Base-by-base conservation (phyloP, 257 asterid species). In the Echites panduratus region DNA sequence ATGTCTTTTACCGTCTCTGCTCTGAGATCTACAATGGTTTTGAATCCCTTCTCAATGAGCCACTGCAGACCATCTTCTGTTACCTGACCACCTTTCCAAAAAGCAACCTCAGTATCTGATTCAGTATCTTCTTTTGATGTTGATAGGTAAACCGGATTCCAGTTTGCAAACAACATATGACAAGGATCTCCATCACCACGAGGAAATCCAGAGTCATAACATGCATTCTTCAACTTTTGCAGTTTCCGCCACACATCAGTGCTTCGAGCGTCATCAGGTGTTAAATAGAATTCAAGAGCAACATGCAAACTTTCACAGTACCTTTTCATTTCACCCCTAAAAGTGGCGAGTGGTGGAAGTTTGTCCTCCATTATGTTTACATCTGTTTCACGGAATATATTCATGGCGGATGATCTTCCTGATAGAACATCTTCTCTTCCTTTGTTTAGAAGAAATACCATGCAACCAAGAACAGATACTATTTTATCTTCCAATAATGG, bases 61-160 rank as follows among this genome's bases (percentile, higher is more conserved):
- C 97, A 95, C 66, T 73, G 74, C 74, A 95, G 81, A 76, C 98
- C 88, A 76, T 92, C 99, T 76, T 95, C 99, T 0, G 96, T 92
- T 74, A 91, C 96, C 84, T 95, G 99, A 62, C 98, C 82, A 75
- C 99, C 99, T 74, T 81, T 91, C 98, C 99, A 92, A 75, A 92
- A 95, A 8, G 88, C 85, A 85, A 81, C 89, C 75, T 86, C 92
- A 69, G 61, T 35, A 63, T 79, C 81, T 52, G 82, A 82, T 43
- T 82, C 74, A 5, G 67, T 59, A 59, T 82, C 87, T 45, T 85
- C 96, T 73, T 84, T 86, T 3, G 87, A 80, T 43, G 82, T 72
- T 56, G 91, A 80, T 57, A 88, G 76, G 76, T 83, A 82, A 84
- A 92, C 85, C 26, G 95, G 88, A 48, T 81, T 77, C 99, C 99